A percentile compares a stretch with the other conserved stretches of the same genome.
Evolutionary conservation across 441 rosid species (phyloP).

Genomic region (Pelargonium myrrhifolium): DNA sequence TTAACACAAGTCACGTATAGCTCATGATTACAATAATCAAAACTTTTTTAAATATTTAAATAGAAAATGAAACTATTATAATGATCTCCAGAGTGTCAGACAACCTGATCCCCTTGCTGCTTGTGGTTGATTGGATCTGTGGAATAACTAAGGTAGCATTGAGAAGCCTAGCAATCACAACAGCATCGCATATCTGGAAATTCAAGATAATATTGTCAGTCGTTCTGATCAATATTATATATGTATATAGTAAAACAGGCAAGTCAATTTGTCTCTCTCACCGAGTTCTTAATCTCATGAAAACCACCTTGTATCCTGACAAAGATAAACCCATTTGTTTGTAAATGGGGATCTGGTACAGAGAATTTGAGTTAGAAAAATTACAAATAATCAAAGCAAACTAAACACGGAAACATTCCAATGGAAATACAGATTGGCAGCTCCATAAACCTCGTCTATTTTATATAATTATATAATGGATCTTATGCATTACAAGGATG

Average conservation of each 20-base stretch:
- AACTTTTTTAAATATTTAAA: background rate
- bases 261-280: slow-evolving; percentile 24
- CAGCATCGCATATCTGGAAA: slow-evolving; percentile 67
- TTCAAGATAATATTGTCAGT: slow-evolving; percentile 16
- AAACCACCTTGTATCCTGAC: slow-evolving; percentile 98
- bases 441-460: background rate
- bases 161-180: slow-evolving; percentile 78
- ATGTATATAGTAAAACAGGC: background rate
- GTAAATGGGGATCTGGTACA: slow-evolving; percentile 47
- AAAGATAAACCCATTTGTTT: slow-evolving; percentile 69
- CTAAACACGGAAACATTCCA: background rate
- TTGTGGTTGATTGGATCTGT: slow-evolving; percentile 94
- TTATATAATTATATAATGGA: background rate
- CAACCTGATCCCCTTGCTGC: slow-evolving; percentile 96
- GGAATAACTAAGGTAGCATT: slow-evolving; percentile 90
- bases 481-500: background rate
- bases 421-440: background rate
- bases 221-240: background rate
- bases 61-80: slow-evolving; percentile 2
- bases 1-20: slow-evolving; percentile 12
- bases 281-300: slow-evolving; percentile 95
- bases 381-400: background rate
- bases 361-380: slow-evolving; percentile 14
- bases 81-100: background rate
- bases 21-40: background rate